Base-by-base conservation (phyloP, 140 eudicot species). In the Flaveria floridana region DNA sequence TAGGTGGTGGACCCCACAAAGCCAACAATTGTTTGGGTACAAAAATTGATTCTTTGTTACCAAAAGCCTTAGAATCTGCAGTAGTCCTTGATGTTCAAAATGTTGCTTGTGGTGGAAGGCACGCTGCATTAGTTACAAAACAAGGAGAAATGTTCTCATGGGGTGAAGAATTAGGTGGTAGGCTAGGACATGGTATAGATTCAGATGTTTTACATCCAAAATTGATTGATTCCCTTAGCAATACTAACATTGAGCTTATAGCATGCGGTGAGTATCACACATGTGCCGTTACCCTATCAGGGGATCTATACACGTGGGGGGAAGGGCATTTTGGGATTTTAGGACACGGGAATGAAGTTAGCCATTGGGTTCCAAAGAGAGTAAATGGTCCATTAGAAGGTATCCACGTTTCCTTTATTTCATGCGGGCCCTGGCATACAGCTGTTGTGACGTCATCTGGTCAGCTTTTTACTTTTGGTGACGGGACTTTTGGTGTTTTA, bases 401-500 rank as follows among this genome's bases (percentile, higher is more conserved):
- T 53, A 73, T 91, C 67, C 90, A 78, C 1, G 90, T 95, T 34
- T 69, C 89, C 2, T 87, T 78, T 37, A 88, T 95, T 19, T 85
- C 99, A 63, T 95, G 99, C 79, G 99, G 99, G 81, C 96, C 96
- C 20, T 95, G 97, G 97, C 99, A 95, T 79, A 95, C 99, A 15
- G 97, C 97, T 41, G 72, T 87, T 1, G 75, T 95, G 71, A 81
- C 97, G 12, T 91, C 96, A 42, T 72, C 87, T 6, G 96, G 97
- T 18, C 91, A 84, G 67, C 77, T 95, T 72, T 88, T 90, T 57
- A 90, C 99, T 26, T 94, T 90, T 75, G 99, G 99, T 13, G 99
- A 90, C 34, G 97, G 97, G 20, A 91, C 96, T 53, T 94, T 95
- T 8, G 99, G 99, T 50, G 96, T 83, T 16, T 82, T 95, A 52